A percentile compares a stretch with the other conserved stretches of the same genome.
phyloP scores from a whole-genome alignment of 169 alveolate genomes.

The Plasmodium sp. region DNA sequence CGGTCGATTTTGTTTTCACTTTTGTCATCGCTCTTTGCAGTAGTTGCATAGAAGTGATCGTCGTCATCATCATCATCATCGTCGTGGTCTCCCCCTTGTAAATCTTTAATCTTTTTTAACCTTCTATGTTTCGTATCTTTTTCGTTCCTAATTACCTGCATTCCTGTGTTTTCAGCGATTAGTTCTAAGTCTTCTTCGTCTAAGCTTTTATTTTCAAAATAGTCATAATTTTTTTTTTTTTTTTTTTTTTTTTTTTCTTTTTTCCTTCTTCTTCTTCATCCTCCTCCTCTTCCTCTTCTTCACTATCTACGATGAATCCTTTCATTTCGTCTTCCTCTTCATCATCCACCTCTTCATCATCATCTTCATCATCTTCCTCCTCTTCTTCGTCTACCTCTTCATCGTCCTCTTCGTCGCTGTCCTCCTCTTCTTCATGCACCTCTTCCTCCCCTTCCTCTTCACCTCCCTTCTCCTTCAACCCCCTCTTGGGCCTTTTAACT shows the following conservation, averaged over 20 bases:
- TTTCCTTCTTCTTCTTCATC: slow-evolving; percentile 70
- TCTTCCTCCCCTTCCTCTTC: slow-evolving; percentile 53
- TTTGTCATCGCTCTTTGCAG: slow-evolving; percentile 65
- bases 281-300: slow-evolving; percentile 78
- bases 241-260: slow-evolving; percentile 68
- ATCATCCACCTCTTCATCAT: slow-evolving; percentile 70
- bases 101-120: slow-evolving; percentile 72
- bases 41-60: slow-evolving; percentile 64
- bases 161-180: slow-evolving; percentile 86
- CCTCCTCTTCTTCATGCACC: slow-evolving; percentile 16
- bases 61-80: slow-evolving; percentile 69
- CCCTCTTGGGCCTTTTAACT: neutral
- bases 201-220: slow-evolving; percentile 75
- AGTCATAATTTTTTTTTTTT: slow-evolving; percentile 80
- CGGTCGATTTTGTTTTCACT: slow-evolving; percentile 34
- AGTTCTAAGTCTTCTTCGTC: slow-evolving; percentile 86
- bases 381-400: slow-evolving; percentile 60
- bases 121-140: slow-evolving; percentile 78
- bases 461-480: neutral
- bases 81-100: slow-evolving; percentile 73
- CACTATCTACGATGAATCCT: slow-evolving; percentile 82
- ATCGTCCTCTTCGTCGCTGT: slow-evolving; percentile 74
- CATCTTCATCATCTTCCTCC: slow-evolving; percentile 28
- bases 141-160: slow-evolving; percentile 73
- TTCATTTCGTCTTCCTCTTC: slow-evolving; percentile 79